A percentile compares a stretch with the other conserved stretches of the same genome.
Evolutionary conservation across 345 rosid species (phyloP).

Genomic region (Camelina sativa): DNA sequence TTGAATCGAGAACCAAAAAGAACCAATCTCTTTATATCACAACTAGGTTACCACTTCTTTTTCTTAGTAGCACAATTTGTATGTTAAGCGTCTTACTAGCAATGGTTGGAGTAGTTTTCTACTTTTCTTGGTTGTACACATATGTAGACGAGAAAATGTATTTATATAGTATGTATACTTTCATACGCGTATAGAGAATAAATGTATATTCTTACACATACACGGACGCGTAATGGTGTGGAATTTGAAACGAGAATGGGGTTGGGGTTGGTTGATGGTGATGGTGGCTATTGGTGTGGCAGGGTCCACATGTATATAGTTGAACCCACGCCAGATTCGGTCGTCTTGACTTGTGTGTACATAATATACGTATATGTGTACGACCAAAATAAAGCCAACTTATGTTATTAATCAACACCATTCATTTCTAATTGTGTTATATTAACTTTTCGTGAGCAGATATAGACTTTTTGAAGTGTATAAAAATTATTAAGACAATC

Average conservation of each 20-base stretch:
- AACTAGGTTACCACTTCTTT: too few species aligned
- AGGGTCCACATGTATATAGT: constrained; percentile 49
- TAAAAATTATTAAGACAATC: too few species aligned
- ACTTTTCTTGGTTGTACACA: neutral
- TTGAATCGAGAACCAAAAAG: too few species aligned
- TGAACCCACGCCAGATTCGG: constrained; percentile 59
- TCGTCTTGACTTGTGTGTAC: constrained; percentile 37
- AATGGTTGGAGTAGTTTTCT: neutral
- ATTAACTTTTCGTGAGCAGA: too few species aligned
- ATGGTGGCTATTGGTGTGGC: constrained; percentile 37
- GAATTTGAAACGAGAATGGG: constrained; percentile 34
- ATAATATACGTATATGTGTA: constrained; percentile 14
- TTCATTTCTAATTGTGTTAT: neutral
- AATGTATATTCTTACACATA: neutral
- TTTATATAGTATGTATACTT: neutral
- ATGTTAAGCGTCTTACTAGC: neutral
- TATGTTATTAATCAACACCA: constrained; percentile 5
- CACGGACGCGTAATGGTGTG: neutral
- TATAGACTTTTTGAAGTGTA: too few species aligned
- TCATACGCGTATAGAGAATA: neutral
- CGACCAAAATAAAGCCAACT: constrained; percentile 1
- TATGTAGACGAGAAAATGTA: neutral
- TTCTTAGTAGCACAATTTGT: neutral
- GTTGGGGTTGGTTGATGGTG: constrained; percentile 36
- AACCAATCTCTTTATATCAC: too few species aligned